phyloP scores from a whole-genome alignment of 768 basidiomycete genomes.

The Tulasnella calospora region DNA sequence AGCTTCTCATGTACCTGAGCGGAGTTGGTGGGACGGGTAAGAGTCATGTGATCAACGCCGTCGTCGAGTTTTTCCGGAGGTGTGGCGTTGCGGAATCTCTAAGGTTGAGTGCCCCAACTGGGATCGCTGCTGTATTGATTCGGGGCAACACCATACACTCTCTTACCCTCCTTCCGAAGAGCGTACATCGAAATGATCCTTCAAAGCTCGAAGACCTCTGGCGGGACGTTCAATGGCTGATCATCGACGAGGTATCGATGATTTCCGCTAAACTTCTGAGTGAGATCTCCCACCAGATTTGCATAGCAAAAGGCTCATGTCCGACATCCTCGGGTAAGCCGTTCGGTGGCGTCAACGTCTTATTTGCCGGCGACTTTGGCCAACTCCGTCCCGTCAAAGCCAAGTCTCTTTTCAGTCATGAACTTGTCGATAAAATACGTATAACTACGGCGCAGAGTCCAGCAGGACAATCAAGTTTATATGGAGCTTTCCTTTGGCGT shows the following conservation, averaged over 20 bases:
- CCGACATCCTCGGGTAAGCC: background rate
- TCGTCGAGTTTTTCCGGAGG: slow-evolving; percentile 21
- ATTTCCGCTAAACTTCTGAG: slow-evolving; percentile 14
- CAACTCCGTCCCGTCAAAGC: slow-evolving; percentile 20
- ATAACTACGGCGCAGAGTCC: background rate
- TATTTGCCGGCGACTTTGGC: slow-evolving; percentile 24
- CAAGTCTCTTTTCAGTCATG: background rate
- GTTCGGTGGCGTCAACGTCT: slow-evolving; percentile 25
- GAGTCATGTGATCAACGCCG: slow-evolving; percentile 26
- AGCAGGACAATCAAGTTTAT: background rate
- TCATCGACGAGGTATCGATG: slow-evolving; percentile 27
- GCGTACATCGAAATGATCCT: background rate
- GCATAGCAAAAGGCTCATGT: slow-evolving; percentile 4
- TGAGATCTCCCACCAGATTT: slow-evolving; percentile 15
- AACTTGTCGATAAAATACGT: background rate
- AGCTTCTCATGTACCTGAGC: slow-evolving; percentile 23
- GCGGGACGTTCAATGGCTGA: slow-evolving; percentile 25
- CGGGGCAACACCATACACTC: slow-evolving; percentile 26
- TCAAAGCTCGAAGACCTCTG: slow-evolving; percentile 22
- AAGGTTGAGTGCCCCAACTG: slow-evolving; percentile 21
- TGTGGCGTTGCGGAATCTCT: slow-evolving; percentile 1
- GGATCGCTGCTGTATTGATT: slow-evolving; percentile 26
- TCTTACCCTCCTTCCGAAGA: background rate
- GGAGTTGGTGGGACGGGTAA: slow-evolving; percentile 30
- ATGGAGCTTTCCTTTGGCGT: background rate